Percentiles rank a stretch among this genome's conserved stretches.
Conservation (phyloP, 768 basidiomycete genomes). For the Leccinellum rugosiceps region DNA sequence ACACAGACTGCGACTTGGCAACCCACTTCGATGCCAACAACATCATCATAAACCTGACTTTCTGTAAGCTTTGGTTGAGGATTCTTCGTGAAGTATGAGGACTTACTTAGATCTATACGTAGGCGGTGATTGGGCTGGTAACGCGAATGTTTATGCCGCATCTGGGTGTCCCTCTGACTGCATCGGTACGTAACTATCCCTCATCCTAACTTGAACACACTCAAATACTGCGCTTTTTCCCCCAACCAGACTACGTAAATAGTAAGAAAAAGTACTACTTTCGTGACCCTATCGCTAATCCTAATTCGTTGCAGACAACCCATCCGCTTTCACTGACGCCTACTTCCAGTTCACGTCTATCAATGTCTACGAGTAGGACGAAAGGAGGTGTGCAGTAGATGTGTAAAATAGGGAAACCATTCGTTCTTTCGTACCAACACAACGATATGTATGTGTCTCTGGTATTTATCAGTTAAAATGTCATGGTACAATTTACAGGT, state of each 20-base stretch:
- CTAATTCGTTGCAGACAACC: constrained; percentile 27
- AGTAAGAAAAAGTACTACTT: constrained; percentile 7
- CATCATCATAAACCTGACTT: constrained; percentile 34
- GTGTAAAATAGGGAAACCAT: background rate
- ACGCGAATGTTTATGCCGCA: constrained; percentile 19
- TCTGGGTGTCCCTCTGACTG: constrained; percentile 34
- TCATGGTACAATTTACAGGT: background rate
- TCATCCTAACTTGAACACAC: background rate
- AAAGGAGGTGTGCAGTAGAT: background rate
- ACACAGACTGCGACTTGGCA: constrained; percentile 39
- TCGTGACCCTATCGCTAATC: background rate
- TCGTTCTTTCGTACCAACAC: background rate
- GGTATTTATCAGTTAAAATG: background rate
- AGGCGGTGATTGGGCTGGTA: constrained; percentile 34
- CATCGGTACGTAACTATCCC: constrained; percentile 16
- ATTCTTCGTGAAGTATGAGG: background rate
- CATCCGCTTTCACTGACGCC: constrained; percentile 38
- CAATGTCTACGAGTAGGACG: constrained; percentile 33
- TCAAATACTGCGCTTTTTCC: background rate
- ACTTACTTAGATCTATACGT: background rate
- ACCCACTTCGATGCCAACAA: constrained; percentile 33
- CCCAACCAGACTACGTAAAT: constrained; percentile 24
- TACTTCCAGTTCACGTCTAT: constrained; percentile 42
- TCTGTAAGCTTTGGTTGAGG: constrained; percentile 23
- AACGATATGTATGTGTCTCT: background rate